Base-by-base conservation (phyloP, 371 early-diverging fungal species). In the Fennellomyces sp. region DNA sequence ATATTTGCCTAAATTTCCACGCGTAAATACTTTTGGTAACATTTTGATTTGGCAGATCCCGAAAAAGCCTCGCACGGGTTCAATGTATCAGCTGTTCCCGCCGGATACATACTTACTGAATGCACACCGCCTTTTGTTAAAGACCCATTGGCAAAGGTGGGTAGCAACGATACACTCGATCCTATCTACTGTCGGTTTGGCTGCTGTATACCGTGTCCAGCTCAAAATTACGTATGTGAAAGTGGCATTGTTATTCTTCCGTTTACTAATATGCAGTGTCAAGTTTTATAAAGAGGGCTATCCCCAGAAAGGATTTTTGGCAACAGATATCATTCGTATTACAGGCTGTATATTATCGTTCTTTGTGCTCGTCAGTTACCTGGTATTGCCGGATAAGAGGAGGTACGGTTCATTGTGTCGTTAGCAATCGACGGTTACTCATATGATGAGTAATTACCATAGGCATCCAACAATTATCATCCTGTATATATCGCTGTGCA, bases 391-490 rank as follows among this genome's bases (percentile, higher is more conserved):
- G 10, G 87, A 83, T 51, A 85, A 87, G 52, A 68, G 85, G 57
- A 73, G 66, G 66, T 66, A 60, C 45, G 57, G 27, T 15, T n/a
- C n/a, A n/a, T n/a, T n/a, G n/a, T n/a, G n/a, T n/a, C n/a, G 6
- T 2, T 11, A 36, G 10, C 36, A 36, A 8, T 36, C 36, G 36
- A n/a, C 36, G 36, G n/a, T 2, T 45, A 17, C 45, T 15, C 15
- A 17, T 11, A 23, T 17, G 45, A 45, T 29, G 10, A 27, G 17
- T 49, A 56, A 23, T 30, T 27, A 30, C 19, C 5, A 6, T 29
- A 66, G 81, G 36, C 89, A 88, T 60, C 87, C 89, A n/a, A 82
- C 83, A 5, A 70, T 84, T 69, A 38, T 88, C 56, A 85, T 88
- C 36, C 63, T 87, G 30, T 80, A 81, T 63, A 79, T 87, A 45